Percentiles rank a stretch among this genome's conserved stretches.
These are phyloP conservation scores for Starmerella roubikii DNA, from an alignment of 805 yeast species.

Conservation along the genomic window DNA sequence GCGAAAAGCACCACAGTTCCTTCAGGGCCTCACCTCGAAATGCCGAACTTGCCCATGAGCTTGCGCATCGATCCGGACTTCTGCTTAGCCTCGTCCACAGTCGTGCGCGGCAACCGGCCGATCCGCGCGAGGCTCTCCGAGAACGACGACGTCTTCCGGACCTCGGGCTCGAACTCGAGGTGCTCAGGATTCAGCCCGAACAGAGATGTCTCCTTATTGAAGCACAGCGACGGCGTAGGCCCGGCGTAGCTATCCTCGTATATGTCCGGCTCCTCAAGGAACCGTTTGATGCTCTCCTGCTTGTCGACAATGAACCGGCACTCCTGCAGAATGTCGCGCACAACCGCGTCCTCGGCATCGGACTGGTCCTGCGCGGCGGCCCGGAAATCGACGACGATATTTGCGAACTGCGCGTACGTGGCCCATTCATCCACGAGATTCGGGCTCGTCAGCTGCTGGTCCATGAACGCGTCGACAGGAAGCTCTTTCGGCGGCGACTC, in stretches of 20 bases:
- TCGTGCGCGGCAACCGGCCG: conserved; percentile 1
- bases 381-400: conserved; percentile 2
- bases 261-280: conserved; percentile 22
- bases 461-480: conserved; percentile 20
- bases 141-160: neutral
- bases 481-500: conserved; percentile 20
- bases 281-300: conserved; percentile 2
- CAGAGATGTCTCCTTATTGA: conserved; percentile 14
- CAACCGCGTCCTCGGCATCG: conserved; percentile 6
- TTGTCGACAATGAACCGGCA: conserved; percentile 10
- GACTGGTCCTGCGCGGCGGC: neutral
- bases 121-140: neutral
- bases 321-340: conserved; percentile 8
- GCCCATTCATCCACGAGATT: conserved; percentile 27
- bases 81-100: neutral
- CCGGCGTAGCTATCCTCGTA: conserved; percentile 11
- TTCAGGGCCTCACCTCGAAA: neutral
- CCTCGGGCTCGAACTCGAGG: conserved; percentile 6
- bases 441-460: conserved; percentile 25
- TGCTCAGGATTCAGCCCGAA: conserved; percentile 12
- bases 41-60: conserved; percentile 6
- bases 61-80: conserved; percentile 4
- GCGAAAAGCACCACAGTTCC: too few relatives aligned
- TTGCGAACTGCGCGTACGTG: conserved; percentile 21
- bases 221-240: conserved; percentile 4